Evolutionary conservation across 2,329 filamentous ascomycete genomes (phyloP), one percentile per base, ranked within the genome.

Genomic region (Ceratocystis eucalypticola): DNA sequence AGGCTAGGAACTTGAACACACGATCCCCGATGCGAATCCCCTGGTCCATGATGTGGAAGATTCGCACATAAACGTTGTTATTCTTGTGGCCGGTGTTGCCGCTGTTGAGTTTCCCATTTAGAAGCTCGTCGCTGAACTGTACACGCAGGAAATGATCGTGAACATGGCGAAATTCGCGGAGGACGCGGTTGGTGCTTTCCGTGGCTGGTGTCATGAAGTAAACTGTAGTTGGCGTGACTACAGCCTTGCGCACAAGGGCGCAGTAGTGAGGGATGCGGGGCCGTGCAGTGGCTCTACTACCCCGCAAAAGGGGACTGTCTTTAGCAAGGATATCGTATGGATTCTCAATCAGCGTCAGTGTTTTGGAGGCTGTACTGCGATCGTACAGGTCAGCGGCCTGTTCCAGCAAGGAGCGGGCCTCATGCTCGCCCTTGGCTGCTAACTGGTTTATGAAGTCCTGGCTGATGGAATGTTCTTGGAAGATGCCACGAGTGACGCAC

Each of bases 1-100:
- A 96, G 0, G 93, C 94, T 30, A 99, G 82, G 70, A 97, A 97
- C 70, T 93, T 83, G 74, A 91, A 99, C 67, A 84, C 84, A 6
- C 90, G 86, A 69, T 87, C 88, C 3, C 90, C 94, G 62, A 99
- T 86, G 0, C 80, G 80, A 70, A 99, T 93, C 0, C 94, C 94
- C 66, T 94, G 83, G 57, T 77, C 80, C 72, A 97, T 77, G 0
- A 87, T 83, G 61, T 87, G 82, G 69, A 84, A 84, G 22, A 96
- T 81, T 12, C 91, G 83, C 30, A 84, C 84, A 74, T 89, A 96
- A 0, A 96, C 74, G 65, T 88, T 83, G 67, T 91, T 82, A 69
- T 87, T 85, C 15, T 79, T 79, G 46, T 80, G 76, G 45, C 80
- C 81, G 1, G 82, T 77, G 0, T 80, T 80, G 17, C 73, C 75